phyloP scores from a whole-genome alignment of 805 yeast genomes.

The Cyberlindnera nakhonratchasimensis region DNA sequence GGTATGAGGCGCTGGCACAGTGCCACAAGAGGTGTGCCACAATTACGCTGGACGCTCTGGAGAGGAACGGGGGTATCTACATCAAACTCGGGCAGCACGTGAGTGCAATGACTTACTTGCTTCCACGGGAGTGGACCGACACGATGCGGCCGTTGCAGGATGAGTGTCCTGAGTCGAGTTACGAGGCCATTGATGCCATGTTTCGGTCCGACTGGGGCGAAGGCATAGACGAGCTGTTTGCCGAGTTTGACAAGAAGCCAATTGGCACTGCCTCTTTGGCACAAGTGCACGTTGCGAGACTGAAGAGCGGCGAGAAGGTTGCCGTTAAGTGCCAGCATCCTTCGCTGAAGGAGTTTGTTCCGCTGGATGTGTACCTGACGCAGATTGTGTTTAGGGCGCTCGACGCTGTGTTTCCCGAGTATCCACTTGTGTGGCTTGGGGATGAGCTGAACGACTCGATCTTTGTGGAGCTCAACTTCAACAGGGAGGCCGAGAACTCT shows the following conservation, averaged over 20 bases:
- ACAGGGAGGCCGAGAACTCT: constrained; percentile 83
- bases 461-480: constrained; percentile 86
- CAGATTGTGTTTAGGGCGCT: constrained; percentile 69
- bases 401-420: constrained; percentile 83
- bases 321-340: constrained; percentile 98
- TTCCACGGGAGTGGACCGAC: constrained; percentile 93
- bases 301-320: constrained; percentile 61
- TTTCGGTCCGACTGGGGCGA: constrained; percentile 64
- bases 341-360: constrained; percentile 78
- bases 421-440: constrained; percentile 92
- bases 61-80: constrained; percentile 85
- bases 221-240: constrained; percentile 58
- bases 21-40: constrained; percentile 78
- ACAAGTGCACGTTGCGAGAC: constrained; percentile 81
- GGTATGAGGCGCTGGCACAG: constrained; percentile 48
- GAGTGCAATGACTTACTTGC: constrained; percentile 83
- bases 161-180: constrained; percentile 76
- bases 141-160: constrained; percentile 93
- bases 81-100: constrained; percentile 95
- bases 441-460: constrained; percentile 87
- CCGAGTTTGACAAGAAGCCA: constrained; percentile 65
- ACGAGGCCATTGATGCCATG: constrained; percentile 66
- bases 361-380: constrained; percentile 81
- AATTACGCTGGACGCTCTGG: constrained; percentile 75
- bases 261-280: constrained; percentile 96